Evolutionary conservation across 2,329 filamentous ascomycete species (phyloP).

Genomic region (Alternaria gaisen): DNA sequence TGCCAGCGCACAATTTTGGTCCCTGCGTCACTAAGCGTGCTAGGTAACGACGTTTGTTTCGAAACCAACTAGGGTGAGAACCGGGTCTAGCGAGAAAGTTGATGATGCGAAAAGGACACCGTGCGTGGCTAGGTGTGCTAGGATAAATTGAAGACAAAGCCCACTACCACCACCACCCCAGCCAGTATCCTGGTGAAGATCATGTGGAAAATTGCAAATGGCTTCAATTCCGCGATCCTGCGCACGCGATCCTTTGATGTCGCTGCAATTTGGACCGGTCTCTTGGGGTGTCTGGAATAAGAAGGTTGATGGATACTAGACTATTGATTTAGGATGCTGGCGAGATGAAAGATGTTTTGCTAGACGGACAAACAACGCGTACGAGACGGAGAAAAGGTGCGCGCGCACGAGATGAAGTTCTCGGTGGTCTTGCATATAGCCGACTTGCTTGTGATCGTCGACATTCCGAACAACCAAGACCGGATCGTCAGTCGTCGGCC

Average conservation of each 20-base stretch:
- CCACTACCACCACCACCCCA: not conserved
- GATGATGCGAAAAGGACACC: not conserved
- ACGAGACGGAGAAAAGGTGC: too few species aligned
- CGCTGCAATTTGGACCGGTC: not conserved
- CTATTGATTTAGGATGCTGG: not conserved
- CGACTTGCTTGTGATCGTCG: not conserved
- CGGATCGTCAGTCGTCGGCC: not conserved
- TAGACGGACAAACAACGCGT: not conserved
- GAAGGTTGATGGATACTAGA: not conserved
- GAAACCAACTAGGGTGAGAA: not conserved
- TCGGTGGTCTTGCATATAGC: not conserved
- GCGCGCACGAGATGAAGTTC: not conserved
- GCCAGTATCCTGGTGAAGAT: not conserved
- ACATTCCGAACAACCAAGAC: not conserved
- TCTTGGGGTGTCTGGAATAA: not conserved
- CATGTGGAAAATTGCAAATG: not conserved
- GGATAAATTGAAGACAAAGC: not conserved
- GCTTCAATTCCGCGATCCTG: not conserved
- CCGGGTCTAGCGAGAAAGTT: not conserved
- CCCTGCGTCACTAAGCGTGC: not conserved
- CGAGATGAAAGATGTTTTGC: not conserved
- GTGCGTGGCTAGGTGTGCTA: not conserved
- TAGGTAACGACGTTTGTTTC: constrained; percentile 1
- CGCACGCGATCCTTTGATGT: not conserved
- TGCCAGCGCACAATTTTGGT: not conserved